Percentiles rank a stretch among this genome's conserved stretches.
Evolutionary conservation across 148 eudicot species (phyloP).

Genomic region (Cornus florida): DNA sequence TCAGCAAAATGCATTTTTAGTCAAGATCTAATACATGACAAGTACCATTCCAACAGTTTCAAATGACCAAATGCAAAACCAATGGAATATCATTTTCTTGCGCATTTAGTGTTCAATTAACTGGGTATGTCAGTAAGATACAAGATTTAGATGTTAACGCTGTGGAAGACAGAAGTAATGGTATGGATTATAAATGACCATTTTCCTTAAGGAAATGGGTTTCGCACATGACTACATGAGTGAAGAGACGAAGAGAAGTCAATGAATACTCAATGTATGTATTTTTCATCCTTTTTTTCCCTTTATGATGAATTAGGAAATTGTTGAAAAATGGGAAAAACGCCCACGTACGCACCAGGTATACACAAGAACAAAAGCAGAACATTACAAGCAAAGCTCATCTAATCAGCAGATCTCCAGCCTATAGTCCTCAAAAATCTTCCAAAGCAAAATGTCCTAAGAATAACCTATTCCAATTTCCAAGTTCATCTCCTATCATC

Average conservation of each 20-base stretch:
- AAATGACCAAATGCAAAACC: background rate
- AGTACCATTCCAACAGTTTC: background rate
- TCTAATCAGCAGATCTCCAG: background rate
- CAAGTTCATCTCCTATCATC: background rate
- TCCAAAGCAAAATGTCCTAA: background rate
- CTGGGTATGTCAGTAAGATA: background rate
- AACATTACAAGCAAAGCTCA: background rate
- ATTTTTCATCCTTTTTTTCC: no score
- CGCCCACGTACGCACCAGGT: background rate
- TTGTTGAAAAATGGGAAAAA: background rate
- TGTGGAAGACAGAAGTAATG: background rate
- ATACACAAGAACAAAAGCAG: background rate
- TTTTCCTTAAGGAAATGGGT: background rate
- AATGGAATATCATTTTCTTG: background rate
- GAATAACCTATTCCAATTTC: background rate
- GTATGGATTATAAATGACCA: background rate
- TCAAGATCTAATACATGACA: background rate
- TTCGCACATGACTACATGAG: background rate
- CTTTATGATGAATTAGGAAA: background rate
- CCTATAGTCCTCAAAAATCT: background rate
- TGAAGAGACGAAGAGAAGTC: background rate
- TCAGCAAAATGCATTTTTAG: background rate
- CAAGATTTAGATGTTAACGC: background rate
- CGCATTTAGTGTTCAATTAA: background rate
- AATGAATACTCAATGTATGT: no score